A percentile compares a stretch with the other conserved stretches of the same genome.
Conservation (phyloP, 345 rosid species). For the Clausena lansium region DNA sequence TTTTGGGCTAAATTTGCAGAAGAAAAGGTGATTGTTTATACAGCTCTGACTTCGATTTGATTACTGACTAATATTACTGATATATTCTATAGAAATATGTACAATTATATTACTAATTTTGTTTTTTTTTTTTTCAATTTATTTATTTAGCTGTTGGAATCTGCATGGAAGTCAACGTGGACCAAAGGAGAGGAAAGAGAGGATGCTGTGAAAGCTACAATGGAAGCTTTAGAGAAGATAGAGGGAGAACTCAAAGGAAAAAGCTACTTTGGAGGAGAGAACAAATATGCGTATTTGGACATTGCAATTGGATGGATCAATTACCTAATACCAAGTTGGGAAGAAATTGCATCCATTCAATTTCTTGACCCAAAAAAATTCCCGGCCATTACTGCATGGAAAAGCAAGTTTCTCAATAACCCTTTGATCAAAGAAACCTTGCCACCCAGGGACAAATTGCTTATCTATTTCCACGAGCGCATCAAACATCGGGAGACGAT, state of each 20-base stretch:
- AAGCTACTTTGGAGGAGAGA: conserved; percentile 29
- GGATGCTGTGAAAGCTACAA: neutral
- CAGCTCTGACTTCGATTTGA: too few relatives aligned
- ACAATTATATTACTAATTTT: neutral
- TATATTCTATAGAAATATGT: too few relatives aligned
- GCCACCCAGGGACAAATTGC: conserved; percentile 30
- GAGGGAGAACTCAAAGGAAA: conserved; percentile 32
- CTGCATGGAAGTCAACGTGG: too few relatives aligned
- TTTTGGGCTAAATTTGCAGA: conserved; percentile 37
- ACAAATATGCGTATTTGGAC: conserved; percentile 33
- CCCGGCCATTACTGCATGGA: conserved; percentile 31
- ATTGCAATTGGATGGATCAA: conserved; percentile 30
- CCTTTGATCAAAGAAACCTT: conserved; percentile 24
- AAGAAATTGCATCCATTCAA: conserved; percentile 25
- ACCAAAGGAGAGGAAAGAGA: conserved; percentile 24
- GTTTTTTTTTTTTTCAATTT: too few relatives aligned
- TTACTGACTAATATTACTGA: too few relatives aligned
- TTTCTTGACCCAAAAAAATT: conserved; percentile 18
- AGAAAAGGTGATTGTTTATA: conserved; percentile 17
- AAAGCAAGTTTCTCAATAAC: conserved; percentile 18
- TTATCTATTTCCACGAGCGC: conserved; percentile 3
- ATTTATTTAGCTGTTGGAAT: too few relatives aligned
- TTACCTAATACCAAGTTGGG: conserved; percentile 30
- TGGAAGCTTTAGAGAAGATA: conserved; percentile 25
- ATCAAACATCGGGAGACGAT: too few relatives aligned